Evolutionary conservation across 2,329 filamentous ascomycete genomes (phyloP).

Genomic region (Hypoxylon sp.): DNA sequence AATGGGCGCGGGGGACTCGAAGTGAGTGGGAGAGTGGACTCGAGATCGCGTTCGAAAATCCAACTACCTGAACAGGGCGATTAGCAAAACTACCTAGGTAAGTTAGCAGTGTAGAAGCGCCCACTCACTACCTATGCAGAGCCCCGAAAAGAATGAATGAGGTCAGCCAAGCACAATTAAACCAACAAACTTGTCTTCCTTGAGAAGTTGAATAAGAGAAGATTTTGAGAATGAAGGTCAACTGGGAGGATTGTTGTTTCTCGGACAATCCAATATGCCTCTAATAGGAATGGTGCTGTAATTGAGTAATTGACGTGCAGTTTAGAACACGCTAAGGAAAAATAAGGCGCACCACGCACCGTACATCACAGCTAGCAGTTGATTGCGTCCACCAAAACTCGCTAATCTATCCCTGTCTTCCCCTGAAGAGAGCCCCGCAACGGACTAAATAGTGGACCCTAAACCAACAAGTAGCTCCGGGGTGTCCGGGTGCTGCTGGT

Average conservation of each 20-base stretch:
- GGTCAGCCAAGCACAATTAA: conserved; percentile 11
- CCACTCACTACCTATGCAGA: not conserved
- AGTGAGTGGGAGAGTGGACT: conserved; percentile 10
- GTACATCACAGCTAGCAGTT: conserved; percentile 20
- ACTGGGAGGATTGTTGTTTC: conserved; percentile 9
- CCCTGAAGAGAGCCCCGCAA: conserved; percentile 28
- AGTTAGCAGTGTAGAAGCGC: not conserved
- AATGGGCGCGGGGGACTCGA: conserved; percentile 25
- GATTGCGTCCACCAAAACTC: conserved; percentile 31
- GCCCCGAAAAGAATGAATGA: conserved; percentile 16
- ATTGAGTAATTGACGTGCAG: conserved; percentile 20
- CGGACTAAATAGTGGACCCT: not conserved
- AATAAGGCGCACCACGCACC: conserved; percentile 13
- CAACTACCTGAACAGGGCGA: conserved; percentile 4
- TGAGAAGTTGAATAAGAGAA: conserved; percentile 15
- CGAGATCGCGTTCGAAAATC: conserved; percentile 19
- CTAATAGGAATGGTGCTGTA: conserved; percentile 9
- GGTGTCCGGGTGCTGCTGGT: too few relatives aligned
- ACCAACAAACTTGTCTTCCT: conserved; percentile 7
- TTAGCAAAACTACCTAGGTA: conserved; percentile 1
- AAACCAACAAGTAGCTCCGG: not conserved
- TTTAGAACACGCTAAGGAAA: conserved; percentile 4
- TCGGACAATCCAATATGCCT: conserved; percentile 1
- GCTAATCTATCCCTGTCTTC: not conserved
- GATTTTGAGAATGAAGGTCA: conserved; percentile 17